Conservation (phyloP, 164 flowering plant species). For the Sextonia rubra region DNA sequence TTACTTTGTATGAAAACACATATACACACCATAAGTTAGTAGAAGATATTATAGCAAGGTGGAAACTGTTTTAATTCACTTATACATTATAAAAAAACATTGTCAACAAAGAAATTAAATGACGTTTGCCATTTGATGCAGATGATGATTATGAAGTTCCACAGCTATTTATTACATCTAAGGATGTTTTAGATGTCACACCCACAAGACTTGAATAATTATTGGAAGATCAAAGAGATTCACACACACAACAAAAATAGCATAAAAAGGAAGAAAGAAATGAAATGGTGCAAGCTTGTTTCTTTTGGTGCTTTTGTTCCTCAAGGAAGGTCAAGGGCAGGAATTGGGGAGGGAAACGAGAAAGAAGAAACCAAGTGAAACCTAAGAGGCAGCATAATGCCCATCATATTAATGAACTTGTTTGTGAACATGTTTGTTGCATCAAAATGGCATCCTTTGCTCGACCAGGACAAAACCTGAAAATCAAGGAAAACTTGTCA, state of each 20-base stretch:
- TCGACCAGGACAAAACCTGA: no score
- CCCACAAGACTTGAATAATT: background rate
- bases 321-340: no score
- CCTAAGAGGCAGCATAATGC: no score
- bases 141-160: background rate
- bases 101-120: background rate
- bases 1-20: no score
- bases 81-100: background rate
- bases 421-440: no score
- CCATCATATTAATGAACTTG: no score
- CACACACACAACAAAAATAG: background rate
- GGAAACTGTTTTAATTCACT: background rate
- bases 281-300: background rate
- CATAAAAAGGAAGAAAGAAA: background rate
- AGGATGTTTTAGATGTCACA: background rate
- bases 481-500: no score
- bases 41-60: background rate
- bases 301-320: background rate
- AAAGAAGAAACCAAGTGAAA: no score
- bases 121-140: background rate
- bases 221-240: background rate
- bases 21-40: background rate
- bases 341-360: no score
- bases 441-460: no score
- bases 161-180: background rate